Base-by-base conservation (phyloP, 192 early-diverging fungal genomes). In the Coemansia sp. region DNA sequence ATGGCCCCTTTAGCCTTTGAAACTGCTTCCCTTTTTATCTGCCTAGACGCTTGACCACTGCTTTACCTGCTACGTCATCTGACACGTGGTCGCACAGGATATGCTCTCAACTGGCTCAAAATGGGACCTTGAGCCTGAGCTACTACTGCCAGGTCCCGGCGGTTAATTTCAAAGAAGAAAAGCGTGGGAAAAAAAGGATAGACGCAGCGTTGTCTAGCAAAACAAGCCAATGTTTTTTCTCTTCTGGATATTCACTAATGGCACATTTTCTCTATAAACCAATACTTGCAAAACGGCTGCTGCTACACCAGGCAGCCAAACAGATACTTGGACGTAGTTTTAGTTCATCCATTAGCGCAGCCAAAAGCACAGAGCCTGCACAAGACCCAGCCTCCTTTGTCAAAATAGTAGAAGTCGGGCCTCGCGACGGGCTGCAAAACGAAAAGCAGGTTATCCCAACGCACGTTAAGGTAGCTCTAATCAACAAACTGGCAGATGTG, bases 361-460 rank as follows among this genome's bases (percentile, higher is more conserved):
- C 40, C 30, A 68, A 76, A 41, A 54, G 39, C 42, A 60, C 32
- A 11, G 17, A 26, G 4, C 23, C 23, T 26, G 23, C 4, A 4
- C 23, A 26, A 26, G 23, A 26, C 23, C 23, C 1, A 4, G 4
- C 30, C 15, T 42, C 70, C 23, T 80, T 80, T 58, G 88, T 94
- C 23, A 92, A 91, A 60, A 89, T 97, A 67, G 92, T 94, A 20
- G 94, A 97, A 56, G 94, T 97, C n/a, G 89, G 91, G 0, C 93
- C 96, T 7, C 83, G 96, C 18, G 96, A 98, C 69, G 96, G 96
- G 36, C 81, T 98, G 16, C 96, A 98, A 71, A 98, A 98, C 60
- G 96, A 98, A 73, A 90, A 89, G 66, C 78, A 80, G 5, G 51
- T 91, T 16, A 81, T 98, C 37, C 85, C 92, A 11, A 85, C 91